Evolutionary conservation across 1,139 yeast genomes (phyloP).

Genomic region (Yamadazyma dendronema): DNA sequence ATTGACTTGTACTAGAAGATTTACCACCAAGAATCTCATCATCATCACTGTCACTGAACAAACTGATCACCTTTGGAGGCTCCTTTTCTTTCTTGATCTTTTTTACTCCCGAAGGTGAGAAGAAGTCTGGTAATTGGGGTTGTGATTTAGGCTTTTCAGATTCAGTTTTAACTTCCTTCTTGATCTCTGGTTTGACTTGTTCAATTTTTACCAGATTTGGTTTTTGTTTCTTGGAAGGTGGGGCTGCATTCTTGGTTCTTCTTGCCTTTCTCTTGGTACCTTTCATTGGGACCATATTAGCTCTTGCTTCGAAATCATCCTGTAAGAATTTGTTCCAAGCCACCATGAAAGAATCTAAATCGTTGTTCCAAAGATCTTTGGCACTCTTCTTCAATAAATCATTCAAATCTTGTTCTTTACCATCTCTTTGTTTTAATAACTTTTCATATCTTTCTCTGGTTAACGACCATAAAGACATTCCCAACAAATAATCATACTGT

Average conservation of each 20-base stretch:
- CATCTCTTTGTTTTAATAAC: slow-evolving; percentile 68
- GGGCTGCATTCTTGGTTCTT: slow-evolving; percentile 15
- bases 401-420: slow-evolving; percentile 71
- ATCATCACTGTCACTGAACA: slow-evolving; percentile 36
- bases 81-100: slow-evolving; percentile 6
- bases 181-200: slow-evolving; percentile 12
- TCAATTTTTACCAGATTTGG: neutral
- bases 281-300: slow-evolving; percentile 28
- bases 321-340: slow-evolving; percentile 64
- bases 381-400: slow-evolving; percentile 66
- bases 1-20: slow-evolving; percentile 9
- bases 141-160: slow-evolving; percentile 5
- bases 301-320: slow-evolving; percentile 32
- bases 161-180: slow-evolving; percentile 9
- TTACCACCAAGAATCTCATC: slow-evolving; percentile 24
- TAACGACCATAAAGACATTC: slow-evolving; percentile 92
- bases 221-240: slow-evolving; percentile 8
- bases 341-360: slow-evolving; percentile 68
- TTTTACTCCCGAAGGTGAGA: slow-evolving; percentile 11
- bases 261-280: slow-evolving; percentile 29
- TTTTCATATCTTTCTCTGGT: slow-evolving; percentile 86
- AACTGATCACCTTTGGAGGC: slow-evolving; percentile 12
- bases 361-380: slow-evolving; percentile 84
- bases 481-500: slow-evolving; percentile 71
- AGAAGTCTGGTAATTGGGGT: slow-evolving; percentile 14